phyloP scores from a whole-genome alignment of 1,139 yeast genomes.

The Petasospora rhodanensis region DNA sequence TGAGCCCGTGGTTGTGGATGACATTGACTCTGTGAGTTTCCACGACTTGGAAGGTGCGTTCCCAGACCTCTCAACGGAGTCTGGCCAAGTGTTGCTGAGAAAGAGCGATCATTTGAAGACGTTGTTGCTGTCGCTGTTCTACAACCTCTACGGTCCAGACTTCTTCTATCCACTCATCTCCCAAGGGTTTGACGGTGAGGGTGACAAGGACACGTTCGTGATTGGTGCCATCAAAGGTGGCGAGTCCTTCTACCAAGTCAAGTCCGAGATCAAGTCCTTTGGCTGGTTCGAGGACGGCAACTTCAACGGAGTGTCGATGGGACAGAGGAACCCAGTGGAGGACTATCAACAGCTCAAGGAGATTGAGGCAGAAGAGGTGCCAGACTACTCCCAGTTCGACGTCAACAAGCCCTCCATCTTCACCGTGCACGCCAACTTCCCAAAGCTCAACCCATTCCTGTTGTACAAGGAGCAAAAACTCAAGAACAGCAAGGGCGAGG shows the following conservation, averaged over 20 bases:
- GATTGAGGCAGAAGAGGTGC: slow-evolving; percentile 7
- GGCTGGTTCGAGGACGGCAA: slow-evolving; percentile 39
- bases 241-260: slow-evolving; percentile 48
- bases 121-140: slow-evolving; percentile 47
- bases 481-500: slow-evolving; percentile 37
- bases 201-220: slow-evolving; percentile 62
- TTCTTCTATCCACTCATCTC: slow-evolving; percentile 52
- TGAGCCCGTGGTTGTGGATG: slow-evolving; percentile 7
- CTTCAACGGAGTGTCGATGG: slow-evolving; percentile 39
- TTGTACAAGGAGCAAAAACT: slow-evolving; percentile 39
- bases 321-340: slow-evolving; percentile 38
- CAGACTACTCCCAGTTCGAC: slow-evolving; percentile 19
- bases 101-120: slow-evolving; percentile 51
- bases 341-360: slow-evolving; percentile 29
- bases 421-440: slow-evolving; percentile 57
- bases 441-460: slow-evolving; percentile 57
- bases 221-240: slow-evolving; percentile 51
- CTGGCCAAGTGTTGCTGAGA: slow-evolving; percentile 55
- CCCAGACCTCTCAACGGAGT: slow-evolving; percentile 59
- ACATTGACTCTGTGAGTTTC: slow-evolving; percentile 25
- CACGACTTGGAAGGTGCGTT: slow-evolving; percentile 56
- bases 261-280: slow-evolving; percentile 24
- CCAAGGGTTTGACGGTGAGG: slow-evolving; percentile 61
- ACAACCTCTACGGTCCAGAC: slow-evolving; percentile 56
- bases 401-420: slow-evolving; percentile 15